These are phyloP conservation scores for Amyloporia xantha DNA, from an alignment of 768 basidiomycete species.

Conservation along the genomic window DNA sequence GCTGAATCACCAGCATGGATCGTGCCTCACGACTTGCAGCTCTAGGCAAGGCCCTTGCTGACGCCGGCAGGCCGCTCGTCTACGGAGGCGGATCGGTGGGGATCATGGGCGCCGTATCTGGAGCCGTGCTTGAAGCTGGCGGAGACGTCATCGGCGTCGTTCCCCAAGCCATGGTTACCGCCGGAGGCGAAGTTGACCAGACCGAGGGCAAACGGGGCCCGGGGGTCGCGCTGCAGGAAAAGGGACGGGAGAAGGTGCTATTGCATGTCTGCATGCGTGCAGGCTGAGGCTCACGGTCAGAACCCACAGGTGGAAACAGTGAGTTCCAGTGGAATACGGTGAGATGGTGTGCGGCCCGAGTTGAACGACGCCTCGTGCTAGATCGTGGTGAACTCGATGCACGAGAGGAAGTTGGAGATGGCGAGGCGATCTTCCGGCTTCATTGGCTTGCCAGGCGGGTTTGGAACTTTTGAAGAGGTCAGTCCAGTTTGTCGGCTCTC, in stretches of 20 bases:
- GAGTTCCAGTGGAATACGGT: slow-evolving; percentile 4
- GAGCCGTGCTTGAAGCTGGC: slow-evolving; percentile 53
- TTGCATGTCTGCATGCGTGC: not conserved
- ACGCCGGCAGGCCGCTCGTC: slow-evolving; percentile 54
- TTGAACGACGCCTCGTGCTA: slow-evolving; percentile 18
- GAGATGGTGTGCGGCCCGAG: not conserved
- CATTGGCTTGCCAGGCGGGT: slow-evolving; percentile 87
- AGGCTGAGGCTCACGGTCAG: not conserved
- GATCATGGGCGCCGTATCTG: slow-evolving; percentile 81
- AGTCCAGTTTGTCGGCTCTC: slow-evolving; percentile 7
- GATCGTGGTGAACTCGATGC: slow-evolving; percentile 78
- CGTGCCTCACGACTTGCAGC: slow-evolving; percentile 35
- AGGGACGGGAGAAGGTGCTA: slow-evolving; percentile 30
- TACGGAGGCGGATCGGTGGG: slow-evolving; percentile 85
- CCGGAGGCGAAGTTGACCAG: slow-evolving; percentile 58
- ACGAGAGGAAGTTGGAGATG: slow-evolving; percentile 89
- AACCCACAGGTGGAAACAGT: slow-evolving; percentile 27
- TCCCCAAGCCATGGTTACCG: slow-evolving; percentile 67
- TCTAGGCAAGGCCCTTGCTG: slow-evolving; percentile 66
- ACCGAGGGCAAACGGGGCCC: slow-evolving; percentile 17
- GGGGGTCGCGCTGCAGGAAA: slow-evolving; percentile 24
- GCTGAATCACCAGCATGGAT: not conserved
- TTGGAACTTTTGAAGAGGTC: slow-evolving; percentile 93
- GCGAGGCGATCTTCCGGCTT: slow-evolving; percentile 76
- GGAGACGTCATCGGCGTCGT: slow-evolving; percentile 75